Evolutionary conservation across 1,139 yeast species (phyloP), one percentile per base, ranked within the genome.

Genomic region (Nadsonia commutata): DNA sequence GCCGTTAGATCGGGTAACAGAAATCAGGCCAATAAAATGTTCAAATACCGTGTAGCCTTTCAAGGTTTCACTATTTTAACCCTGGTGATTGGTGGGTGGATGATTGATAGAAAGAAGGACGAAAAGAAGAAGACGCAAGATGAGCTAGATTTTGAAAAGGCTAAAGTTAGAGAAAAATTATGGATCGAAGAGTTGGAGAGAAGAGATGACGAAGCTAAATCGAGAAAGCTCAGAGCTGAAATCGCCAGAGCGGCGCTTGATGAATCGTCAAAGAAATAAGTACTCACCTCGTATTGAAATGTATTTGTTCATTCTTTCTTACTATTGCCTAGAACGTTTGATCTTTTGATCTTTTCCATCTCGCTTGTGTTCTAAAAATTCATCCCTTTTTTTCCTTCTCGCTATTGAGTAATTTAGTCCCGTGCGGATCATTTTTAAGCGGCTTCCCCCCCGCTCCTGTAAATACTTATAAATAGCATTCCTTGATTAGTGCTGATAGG

Each of bases 181-280:
- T 86, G 97, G 97, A 80, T 86, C 51, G 86, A 83, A 57, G 97
- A 86, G 59, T 70, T 86, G 58, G 90, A 86, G 58, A 74, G 95
- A 65, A 73, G 94, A 58, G 95, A 86, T 58, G 71, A 64, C 7
- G 79, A 76, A 47, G 76, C 80, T 46, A 79, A 81, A 59, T 77
- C 48, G 31, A 51, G 60, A 20, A 47, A 50, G 43, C 50, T 47
- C n/a, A 48, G 54, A 18, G 60, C 62, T 6, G 44, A 38, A 6
- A 22, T 39, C 2, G 39, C 20, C 31, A 31, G 44, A 33, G n/a
- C 23, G n/a, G 19, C 38, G 5, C 22, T 20, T 9, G 41, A 27
- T 11, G 16, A 27, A 27, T 13, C 23, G 9, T 21, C 33, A 27
- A 27, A 16, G 16, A 27, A 16, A 4, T 27, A 27, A 27, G 4